phyloP scores from a whole-genome alignment of 306 rosid species.

The Cucumis cinereus region DNA sequence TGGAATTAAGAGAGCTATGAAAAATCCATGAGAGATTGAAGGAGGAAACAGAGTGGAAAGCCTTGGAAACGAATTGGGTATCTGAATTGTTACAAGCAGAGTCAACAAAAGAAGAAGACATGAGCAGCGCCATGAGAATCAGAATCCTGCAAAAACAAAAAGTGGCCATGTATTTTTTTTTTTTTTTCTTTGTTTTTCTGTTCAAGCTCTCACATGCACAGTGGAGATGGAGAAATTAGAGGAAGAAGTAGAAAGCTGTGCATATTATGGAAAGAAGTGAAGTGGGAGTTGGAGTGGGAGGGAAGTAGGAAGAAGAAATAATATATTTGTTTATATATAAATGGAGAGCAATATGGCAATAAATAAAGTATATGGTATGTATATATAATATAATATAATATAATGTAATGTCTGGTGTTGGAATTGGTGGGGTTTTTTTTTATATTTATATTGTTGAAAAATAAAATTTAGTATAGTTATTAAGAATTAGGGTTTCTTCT shows the following conservation, averaged over 20 bases:
- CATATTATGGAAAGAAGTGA: background rate
- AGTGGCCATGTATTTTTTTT: slow-evolving; percentile 12
- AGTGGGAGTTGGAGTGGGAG: background rate
- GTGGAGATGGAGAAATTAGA: background rate
- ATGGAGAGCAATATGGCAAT: background rate
- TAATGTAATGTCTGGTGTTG: background rate
- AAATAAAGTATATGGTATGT: background rate
- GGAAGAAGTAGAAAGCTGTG: background rate
- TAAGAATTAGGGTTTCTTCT: background rate
- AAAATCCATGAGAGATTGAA: slow-evolving; percentile 43
- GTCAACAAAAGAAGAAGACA: slow-evolving; percentile 13
- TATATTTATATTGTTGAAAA: background rate
- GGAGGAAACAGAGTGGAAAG: slow-evolving; percentile 51
- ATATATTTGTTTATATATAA: background rate
- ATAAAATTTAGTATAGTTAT: background rate
- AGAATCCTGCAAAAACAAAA: slow-evolving; percentile 15
- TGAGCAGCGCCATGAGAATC: slow-evolving; percentile 26
- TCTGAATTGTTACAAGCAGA: slow-evolving; percentile 48
- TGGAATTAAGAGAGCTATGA: background rate
- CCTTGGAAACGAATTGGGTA: slow-evolving; percentile 28
- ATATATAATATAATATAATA: background rate
- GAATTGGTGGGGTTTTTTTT: background rate
- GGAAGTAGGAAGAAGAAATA: background rate
- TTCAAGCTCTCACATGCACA: background rate
- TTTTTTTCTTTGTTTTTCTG: background rate